Base-by-base conservation (phyloP, 2,329 filamentous ascomycete species). In the Trichoderma sp. region DNA sequence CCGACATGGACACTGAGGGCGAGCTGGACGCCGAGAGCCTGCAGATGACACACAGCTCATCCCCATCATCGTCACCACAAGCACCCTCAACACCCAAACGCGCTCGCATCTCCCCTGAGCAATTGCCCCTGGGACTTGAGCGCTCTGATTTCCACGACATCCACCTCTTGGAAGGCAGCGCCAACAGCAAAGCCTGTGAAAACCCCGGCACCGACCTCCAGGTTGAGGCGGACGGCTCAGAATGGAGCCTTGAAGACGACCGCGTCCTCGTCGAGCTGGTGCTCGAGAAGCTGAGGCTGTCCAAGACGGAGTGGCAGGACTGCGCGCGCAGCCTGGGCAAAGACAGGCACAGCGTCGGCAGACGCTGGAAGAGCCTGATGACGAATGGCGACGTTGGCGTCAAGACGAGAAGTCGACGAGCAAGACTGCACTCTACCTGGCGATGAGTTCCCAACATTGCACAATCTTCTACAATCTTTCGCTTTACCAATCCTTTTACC, bases 251-350 rank as follows among this genome's bases (percentile, higher is more conserved):
- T 2, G 88, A 90, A 71, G 88, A 91, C 70, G 89, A 91, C 76
- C 83, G 87, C 68, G 82, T 89, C 68, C 81, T 91, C 2, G 86
- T 91, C n/a, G 88, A 90, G 78, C 82, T 91, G 21, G 87, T 91
- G 49, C 81, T 91, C 6, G 87, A 89, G 76, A 90, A 90, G 80
- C 82, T 91, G 67, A 86, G 86, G 78, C 82, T 91, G 26, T 85
- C 84, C 73, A 89, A 87, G 78, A 82, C 84, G 61, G 88, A 91
- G 69, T 90, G 88, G 89, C 86, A 89, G 69, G 88, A 91, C 75
- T 90, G 88, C 76, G 89, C 88, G 54, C 83, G 87, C 69, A 88
- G 83, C 72, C 80, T 91, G 8, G 88, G 89, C 70, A 87, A 85
- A 73, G 87, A 90, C 77, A 81, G 86, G 63, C 81, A 83, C 69